Conservation (phyloP, 306 rosid species). For the Castanospermum australe region DNA sequence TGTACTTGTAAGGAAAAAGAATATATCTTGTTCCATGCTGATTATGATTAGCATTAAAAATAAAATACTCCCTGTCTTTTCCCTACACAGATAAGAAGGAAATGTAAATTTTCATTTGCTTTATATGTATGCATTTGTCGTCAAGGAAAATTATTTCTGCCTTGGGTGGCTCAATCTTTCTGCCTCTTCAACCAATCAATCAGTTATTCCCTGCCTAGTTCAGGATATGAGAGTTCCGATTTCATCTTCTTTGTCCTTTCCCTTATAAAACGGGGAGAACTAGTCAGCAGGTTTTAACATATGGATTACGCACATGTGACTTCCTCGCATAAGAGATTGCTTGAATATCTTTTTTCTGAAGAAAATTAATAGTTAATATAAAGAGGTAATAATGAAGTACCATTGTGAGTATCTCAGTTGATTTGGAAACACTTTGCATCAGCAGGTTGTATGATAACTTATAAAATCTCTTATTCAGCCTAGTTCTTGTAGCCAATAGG, state of each 20-base stretch:
- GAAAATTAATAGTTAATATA: not conserved
- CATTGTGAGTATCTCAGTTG: not conserved
- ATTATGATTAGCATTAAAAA: not conserved
- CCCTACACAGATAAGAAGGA: not conserved
- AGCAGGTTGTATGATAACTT: not conserved
- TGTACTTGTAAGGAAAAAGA: not conserved
- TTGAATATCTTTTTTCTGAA: not conserved
- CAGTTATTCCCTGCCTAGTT: conserved; percentile 1
- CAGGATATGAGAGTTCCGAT: conserved; percentile 14
- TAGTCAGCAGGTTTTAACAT: not conserved
- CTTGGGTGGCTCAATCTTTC: conserved; percentile 3
- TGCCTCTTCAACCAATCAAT: conserved; percentile 3
- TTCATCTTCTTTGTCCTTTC: not conserved
- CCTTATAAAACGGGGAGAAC: not conserved
- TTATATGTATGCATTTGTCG: conserved; percentile 7
- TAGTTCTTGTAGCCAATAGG: not conserved
- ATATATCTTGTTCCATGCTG: not conserved
- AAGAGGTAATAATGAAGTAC: not conserved
- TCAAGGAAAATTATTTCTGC: not conserved
- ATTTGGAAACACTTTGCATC: not conserved
- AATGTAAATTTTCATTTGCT: not conserved
- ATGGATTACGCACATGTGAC: not conserved
- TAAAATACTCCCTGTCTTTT: not conserved
- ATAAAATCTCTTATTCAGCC: not conserved
- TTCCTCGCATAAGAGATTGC: not conserved